Conservation (phyloP, 805 yeast genomes). For the Lachancea cidri region DNA sequence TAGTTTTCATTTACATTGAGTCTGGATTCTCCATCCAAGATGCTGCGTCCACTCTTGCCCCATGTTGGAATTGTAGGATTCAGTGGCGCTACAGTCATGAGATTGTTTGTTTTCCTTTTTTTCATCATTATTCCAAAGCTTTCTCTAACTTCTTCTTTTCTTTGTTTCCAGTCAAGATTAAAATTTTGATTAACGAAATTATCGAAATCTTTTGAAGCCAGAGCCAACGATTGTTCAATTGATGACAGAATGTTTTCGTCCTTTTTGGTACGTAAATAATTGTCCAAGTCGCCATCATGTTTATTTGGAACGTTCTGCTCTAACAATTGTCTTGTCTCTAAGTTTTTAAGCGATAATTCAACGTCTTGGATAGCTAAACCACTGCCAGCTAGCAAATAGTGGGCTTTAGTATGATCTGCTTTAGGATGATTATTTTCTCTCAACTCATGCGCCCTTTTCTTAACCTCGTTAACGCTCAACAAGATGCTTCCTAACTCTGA, state of each 20-base stretch:
- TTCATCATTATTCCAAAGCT: slow-evolving; percentile 56
- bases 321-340: slow-evolving; percentile 38
- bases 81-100: slow-evolving; percentile 13
- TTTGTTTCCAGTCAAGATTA: slow-evolving; percentile 76
- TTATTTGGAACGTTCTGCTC: slow-evolving; percentile 20
- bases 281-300: slow-evolving; percentile 46
- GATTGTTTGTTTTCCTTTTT: slow-evolving; percentile 14
- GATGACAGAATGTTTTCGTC: slow-evolving; percentile 79
- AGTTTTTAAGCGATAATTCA: slow-evolving; percentile 47
- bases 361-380: slow-evolving; percentile 85
- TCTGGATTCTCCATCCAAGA: slow-evolving; percentile 31
- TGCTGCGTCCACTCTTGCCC: slow-evolving; percentile 29
- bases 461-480: slow-evolving; percentile 73
- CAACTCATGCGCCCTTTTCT: slow-evolving; percentile 55
- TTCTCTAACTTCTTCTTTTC: slow-evolving; percentile 68
- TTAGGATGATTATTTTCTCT: slow-evolving; percentile 41
- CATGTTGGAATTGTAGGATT: slow-evolving; percentile 19
- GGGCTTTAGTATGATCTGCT: slow-evolving; percentile 59
- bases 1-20: slow-evolving; percentile 41
- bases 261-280: slow-evolving; percentile 60
- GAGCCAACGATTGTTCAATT: slow-evolving; percentile 69
- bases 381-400: slow-evolving; percentile 82
- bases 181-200: slow-evolving; percentile 65
- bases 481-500: slow-evolving; percentile 77
- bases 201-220: slow-evolving; percentile 82